Evolutionary conservation across 495 filamentous ascomycete genomes (phyloP).

Genomic region (Neurospora sp.): DNA sequence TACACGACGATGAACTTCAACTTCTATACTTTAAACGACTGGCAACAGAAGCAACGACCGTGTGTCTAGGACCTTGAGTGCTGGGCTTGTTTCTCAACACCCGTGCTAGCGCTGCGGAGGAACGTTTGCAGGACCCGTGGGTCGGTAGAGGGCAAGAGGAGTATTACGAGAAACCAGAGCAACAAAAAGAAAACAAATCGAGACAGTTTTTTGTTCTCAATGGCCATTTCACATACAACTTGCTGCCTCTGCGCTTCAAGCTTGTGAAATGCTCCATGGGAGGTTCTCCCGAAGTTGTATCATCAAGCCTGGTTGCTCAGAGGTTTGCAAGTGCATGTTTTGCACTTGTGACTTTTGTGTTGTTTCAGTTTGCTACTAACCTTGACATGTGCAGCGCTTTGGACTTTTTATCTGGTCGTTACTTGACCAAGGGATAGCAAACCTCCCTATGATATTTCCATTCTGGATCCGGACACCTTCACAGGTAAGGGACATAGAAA

Average conservation of each 20-base stretch:
- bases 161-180: constrained; percentile 2
- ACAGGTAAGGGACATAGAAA: constrained; percentile 1
- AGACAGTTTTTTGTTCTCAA: constrained; percentile 34
- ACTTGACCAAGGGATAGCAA: background rate
- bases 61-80: background rate
- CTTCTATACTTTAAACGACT: background rate
- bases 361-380: constrained; percentile 1
- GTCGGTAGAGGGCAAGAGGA: background rate
- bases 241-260: constrained; percentile 24
- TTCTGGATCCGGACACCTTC: constrained; percentile 1
- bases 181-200: constrained; percentile 9
- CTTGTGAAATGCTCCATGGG: constrained; percentile 55
- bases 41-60: background rate
- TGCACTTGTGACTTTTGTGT: background rate
- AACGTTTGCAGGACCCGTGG: background rate
- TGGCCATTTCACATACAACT: constrained; percentile 47
- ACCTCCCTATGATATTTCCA: background rate
- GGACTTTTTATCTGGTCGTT: background rate
- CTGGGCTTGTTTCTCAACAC: background rate
- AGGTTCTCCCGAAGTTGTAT: constrained; percentile 47
- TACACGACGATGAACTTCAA: background rate
- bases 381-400: constrained; percentile 2
- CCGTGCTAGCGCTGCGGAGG: background rate
- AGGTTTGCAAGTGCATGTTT: constrained; percentile 3
- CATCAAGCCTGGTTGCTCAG: constrained; percentile 12